Evolutionary conservation across 306 rosid species (phyloP), one percentile per base, ranked within the genome.

Genomic region (Pueraria montana): DNA sequence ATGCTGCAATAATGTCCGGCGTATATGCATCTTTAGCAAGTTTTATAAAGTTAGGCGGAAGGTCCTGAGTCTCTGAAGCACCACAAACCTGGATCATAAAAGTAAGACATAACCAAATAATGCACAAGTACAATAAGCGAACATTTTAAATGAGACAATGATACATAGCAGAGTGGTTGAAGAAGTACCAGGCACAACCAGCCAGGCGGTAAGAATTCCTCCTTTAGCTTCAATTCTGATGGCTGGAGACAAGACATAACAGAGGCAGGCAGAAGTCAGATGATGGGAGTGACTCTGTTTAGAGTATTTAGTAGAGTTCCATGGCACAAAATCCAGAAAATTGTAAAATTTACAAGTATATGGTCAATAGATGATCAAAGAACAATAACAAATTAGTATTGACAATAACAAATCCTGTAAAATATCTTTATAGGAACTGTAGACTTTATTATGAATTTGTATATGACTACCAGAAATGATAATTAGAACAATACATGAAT

Each of bases 1-100:
- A 90, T 26, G 97, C 99, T 42, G 98, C 98, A 34, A 96, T 96
- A 78, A 93, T 58, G 82, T 96, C 99, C 67, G 99, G 99, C 3
- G 98, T 96, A 83, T 96, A 96, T 40, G 94, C 97, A 86, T 93
- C 92, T 84, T 56, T 92, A 48, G 94, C 84, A 34, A 96, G 96
- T 84, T 87, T 93, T 66, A 48, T 80, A 75, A 96, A 96, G 90
- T 93, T 96, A 77, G 88, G 88, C 3, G 99, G 99, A 89, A 96
- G 94, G 27, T 91, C 90, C 74, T 78, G 85, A 74, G 82, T 86
- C 16, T 95, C 92, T 59, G 99, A 90, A 86, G 94, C 96, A 83
- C 99, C 99, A 68, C 99, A 96, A 77, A 96, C 97, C 99, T 96
- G 86, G 81, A 77, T 14, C 73, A 14, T 40, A 86, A 67, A 66